phyloP scores from a whole-genome alignment of 768 basidiomycete species.

The Boletales sp. region DNA sequence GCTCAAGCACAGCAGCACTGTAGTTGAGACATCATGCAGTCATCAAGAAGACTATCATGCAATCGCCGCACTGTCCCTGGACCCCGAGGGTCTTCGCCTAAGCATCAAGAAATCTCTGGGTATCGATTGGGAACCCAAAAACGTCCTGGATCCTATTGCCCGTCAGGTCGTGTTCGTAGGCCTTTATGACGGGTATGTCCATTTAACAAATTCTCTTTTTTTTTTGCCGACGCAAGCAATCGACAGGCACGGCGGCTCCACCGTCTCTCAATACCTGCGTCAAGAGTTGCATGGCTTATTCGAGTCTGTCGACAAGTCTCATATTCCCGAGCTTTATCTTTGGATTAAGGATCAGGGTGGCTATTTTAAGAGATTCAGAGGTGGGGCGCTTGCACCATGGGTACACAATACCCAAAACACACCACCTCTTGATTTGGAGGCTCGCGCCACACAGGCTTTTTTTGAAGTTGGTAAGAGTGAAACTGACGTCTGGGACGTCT shows the following conservation, averaged over 20 bases:
- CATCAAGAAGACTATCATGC: slow-evolving; percentile 89
- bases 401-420: slow-evolving; percentile 29
- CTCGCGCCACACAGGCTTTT: slow-evolving; percentile 83
- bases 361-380: slow-evolving; percentile 86
- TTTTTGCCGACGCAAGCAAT: slow-evolving; percentile 2
- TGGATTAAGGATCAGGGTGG: slow-evolving; percentile 83
- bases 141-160: slow-evolving; percentile 51
- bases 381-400: slow-evolving; percentile 78
- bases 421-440: slow-evolving; percentile 66
- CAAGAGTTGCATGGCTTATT: slow-evolving; percentile 84
- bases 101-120: slow-evolving; percentile 60
- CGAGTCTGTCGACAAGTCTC: slow-evolving; percentile 68
- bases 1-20: neutral
- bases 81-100: slow-evolving; percentile 67
- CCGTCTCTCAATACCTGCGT: slow-evolving; percentile 80
- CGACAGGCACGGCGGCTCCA: slow-evolving; percentile 88
- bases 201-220: neutral
- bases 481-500: neutral
- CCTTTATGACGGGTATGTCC: slow-evolving; percentile 81
- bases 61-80: slow-evolving; percentile 70
- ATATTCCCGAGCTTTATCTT: slow-evolving; percentile 69
- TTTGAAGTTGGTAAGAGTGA: slow-evolving; percentile 59
- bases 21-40: slow-evolving; percentile 37
- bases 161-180: slow-evolving; percentile 83
- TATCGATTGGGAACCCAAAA: slow-evolving; percentile 70